Conservation (phyloP, 2,329 filamentous ascomycete species). For the Penicillium sp. region DNA sequence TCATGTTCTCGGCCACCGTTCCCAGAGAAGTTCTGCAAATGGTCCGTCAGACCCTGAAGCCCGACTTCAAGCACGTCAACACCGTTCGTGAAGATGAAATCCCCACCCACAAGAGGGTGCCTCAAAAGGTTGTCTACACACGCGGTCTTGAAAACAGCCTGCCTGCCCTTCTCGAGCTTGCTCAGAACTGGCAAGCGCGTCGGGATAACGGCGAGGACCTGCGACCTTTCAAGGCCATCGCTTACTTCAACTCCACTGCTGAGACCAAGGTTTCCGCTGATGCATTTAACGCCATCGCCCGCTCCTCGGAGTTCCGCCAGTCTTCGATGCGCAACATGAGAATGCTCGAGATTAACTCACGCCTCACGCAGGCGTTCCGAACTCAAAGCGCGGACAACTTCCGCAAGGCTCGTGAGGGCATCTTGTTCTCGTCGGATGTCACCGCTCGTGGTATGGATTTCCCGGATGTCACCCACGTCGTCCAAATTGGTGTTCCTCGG, state of each 20-base stretch:
- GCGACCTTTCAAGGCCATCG: slow-evolving; percentile 87
- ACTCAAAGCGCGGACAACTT: slow-evolving; percentile 71
- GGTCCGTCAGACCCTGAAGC: slow-evolving; percentile 74
- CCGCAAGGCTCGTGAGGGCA: slow-evolving; percentile 58
- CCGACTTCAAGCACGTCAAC: slow-evolving; percentile 82
- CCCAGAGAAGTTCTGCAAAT: slow-evolving; percentile 77
- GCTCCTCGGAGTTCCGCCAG: slow-evolving; percentile 27
- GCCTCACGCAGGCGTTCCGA: slow-evolving; percentile 66
- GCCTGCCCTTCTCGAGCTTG: slow-evolving; percentile 74
- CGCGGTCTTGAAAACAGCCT: slow-evolving; percentile 70
- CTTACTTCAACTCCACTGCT: slow-evolving; percentile 81
- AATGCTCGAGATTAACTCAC: slow-evolving; percentile 70
- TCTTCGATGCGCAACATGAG: slow-evolving; percentile 32
- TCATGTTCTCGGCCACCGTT: slow-evolving; percentile 94
- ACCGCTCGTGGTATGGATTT: slow-evolving; percentile 82
- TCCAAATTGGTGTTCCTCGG: slow-evolving; percentile 65
- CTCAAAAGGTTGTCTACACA: slow-evolving; percentile 70
- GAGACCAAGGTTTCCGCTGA: slow-evolving; percentile 64
- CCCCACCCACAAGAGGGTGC: slow-evolving; percentile 80
- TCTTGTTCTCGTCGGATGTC: slow-evolving; percentile 76
- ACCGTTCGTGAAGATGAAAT: slow-evolving; percentile 79
- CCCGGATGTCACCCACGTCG: slow-evolving; percentile 74
- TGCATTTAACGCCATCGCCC: slow-evolving; percentile 53
- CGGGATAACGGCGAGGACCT: slow-evolving; percentile 35
- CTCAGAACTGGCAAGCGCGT: slow-evolving; percentile 57